phyloP scores from a whole-genome alignment of 2,329 filamentous ascomycete genomes.

The Rutstroemia sydowiana region DNA sequence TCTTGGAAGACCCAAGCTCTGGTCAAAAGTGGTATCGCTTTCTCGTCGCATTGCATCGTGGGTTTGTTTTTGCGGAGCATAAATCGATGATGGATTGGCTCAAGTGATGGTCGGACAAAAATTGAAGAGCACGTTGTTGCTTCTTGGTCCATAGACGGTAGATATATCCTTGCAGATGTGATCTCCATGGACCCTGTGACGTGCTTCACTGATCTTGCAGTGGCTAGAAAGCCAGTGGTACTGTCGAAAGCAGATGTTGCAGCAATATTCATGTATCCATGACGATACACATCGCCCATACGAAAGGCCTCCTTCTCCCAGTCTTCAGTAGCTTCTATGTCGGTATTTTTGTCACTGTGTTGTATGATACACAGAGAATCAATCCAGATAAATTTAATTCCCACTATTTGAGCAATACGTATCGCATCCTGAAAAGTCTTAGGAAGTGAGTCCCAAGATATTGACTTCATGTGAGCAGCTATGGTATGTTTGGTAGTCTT shows the following conservation, averaged over 20 bases:
- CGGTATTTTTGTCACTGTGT: too few relatives aligned
- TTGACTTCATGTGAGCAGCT: not conserved
- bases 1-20: constrained; percentile 2
- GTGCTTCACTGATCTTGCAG: too few relatives aligned
- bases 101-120: not conserved
- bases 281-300: not conserved
- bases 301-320: not conserved
- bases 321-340: not conserved
- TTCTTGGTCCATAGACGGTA: not conserved
- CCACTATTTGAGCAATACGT: not conserved
- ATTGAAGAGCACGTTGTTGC: not conserved
- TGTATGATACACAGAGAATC: not conserved
- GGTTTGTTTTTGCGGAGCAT: not conserved
- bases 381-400: not conserved
- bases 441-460: not conserved
- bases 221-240: not conserved
- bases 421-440: not conserved
- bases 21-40: not conserved
- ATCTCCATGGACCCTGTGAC: too few relatives aligned
- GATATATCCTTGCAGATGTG: not conserved
- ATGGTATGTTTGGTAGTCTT: not conserved
- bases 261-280: not conserved
- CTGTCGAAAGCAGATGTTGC: not conserved
- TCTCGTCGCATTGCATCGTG: not conserved
- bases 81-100: not conserved